phyloP scores from a whole-genome alignment of 306 rosid species.

The Corylus avellana region DNA sequence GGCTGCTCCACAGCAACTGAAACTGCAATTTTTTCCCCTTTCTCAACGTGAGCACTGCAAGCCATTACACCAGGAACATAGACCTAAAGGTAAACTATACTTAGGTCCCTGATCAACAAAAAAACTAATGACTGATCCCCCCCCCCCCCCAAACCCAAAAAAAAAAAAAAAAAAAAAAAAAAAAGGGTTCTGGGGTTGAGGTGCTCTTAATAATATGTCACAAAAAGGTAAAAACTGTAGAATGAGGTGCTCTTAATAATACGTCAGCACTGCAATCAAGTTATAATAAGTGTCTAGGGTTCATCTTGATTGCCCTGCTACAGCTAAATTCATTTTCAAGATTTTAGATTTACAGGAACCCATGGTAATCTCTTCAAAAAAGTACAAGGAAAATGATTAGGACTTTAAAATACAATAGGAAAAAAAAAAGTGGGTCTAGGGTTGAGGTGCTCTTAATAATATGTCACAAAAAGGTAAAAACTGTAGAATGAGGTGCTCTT shows the following conservation, averaged over 20 bases:
- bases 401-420: background rate
- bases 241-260: no score
- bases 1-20: slow-evolving; percentile 90
- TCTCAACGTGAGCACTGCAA: slow-evolving; percentile 94
- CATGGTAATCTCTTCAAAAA: background rate
- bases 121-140: background rate
- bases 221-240: no score
- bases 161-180: no score
- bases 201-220: no score
- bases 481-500: no score
- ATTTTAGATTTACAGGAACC: background rate
- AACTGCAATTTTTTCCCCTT: slow-evolving; percentile 74
- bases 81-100: slow-evolving; percentile 49
- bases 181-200: no score
- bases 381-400: background rate
- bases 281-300: background rate
- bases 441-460: no score
- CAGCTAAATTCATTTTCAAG: background rate
- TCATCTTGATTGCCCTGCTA: background rate
- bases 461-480: no score
- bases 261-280: no score
- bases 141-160: background rate
- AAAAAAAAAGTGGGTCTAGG: no score
- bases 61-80: slow-evolving; percentile 94
- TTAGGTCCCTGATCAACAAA: slow-evolving; percentile 22